A percentile compares a stretch with the other conserved stretches of the same genome.
Conservation (phyloP, 306 rosid genomes). For the Malus domestica region DNA sequence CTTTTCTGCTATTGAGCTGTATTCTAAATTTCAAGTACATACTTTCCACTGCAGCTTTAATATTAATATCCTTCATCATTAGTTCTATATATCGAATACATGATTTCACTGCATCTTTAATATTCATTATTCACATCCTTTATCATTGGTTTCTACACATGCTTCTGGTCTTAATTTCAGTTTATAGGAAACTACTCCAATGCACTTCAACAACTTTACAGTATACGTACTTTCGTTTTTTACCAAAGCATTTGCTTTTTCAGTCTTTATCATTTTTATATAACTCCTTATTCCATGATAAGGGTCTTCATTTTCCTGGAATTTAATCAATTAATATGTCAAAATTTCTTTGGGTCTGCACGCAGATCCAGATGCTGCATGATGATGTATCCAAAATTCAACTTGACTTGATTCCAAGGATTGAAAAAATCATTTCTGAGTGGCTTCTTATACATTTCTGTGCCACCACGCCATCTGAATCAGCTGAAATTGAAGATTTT, state of each 20-base stretch:
- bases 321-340: not conserved
- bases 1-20: no score
- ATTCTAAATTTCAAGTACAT: not conserved
- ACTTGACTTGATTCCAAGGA: slow-evolving; percentile 73
- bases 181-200: not conserved
- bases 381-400: slow-evolving; percentile 69
- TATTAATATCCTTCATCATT: not conserved
- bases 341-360: not conserved
- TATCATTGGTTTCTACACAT: not conserved
- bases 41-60: not conserved
- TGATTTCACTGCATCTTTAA: not conserved
- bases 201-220: not conserved
- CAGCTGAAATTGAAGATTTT: slow-evolving; percentile 72
- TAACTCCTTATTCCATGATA: not conserved
- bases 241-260: not conserved
- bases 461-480: slow-evolving; percentile 68
- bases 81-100: no score
- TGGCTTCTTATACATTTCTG: slow-evolving; percentile 75
- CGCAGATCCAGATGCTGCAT: slow-evolving; percentile 62
- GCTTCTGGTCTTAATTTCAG: not conserved
- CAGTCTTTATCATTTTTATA: not conserved
- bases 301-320: not conserved
- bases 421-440: slow-evolving; percentile 75
- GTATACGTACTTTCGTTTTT: not conserved
- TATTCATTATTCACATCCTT: not conserved